Conservation (phyloP, 208 protist species). For the Blechomonas ayalai region DNA sequence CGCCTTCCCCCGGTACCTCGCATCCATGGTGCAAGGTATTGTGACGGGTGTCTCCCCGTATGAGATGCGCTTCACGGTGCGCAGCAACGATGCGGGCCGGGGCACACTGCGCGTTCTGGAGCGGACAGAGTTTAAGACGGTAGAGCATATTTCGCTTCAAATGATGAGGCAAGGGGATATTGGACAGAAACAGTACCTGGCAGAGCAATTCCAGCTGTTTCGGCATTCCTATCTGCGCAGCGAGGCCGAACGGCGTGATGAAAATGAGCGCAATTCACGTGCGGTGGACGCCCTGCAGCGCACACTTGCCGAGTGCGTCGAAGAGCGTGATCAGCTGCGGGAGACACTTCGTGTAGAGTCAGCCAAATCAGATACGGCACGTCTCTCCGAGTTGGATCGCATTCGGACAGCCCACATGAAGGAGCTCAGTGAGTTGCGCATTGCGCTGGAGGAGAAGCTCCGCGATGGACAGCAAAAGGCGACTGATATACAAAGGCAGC, state of each 20-base stretch:
- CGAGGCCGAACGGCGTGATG: conserved; percentile 10
- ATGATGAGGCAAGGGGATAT: conserved; percentile 75
- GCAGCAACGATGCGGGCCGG: conserved; percentile 11
- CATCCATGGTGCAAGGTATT: conserved; percentile 52
- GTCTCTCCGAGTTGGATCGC: conserved; percentile 5
- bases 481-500: conserved; percentile 8
- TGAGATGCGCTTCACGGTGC: conserved; percentile 29
- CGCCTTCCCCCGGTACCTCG: conserved; percentile 73
- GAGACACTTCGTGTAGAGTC: conserved; percentile 12
- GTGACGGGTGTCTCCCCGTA: conserved; percentile 24
- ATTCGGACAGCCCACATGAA: conserved; percentile 19
- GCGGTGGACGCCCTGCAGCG: conserved; percentile 25
- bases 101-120: conserved; percentile 70
- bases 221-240: conserved; percentile 18
- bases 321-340: conserved; percentile 4
- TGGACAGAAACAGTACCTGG: conserved; percentile 77
- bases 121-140: conserved; percentile 58
- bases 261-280: conserved; percentile 7
- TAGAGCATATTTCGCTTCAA: conserved; percentile 77
- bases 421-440: conserved; percentile 14
- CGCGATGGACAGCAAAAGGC: neutral
- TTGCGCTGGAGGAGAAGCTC: conserved; percentile 8
- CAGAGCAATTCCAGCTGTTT: conserved; percentile 75
- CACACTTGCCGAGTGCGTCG: conserved; percentile 10
- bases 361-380: conserved; percentile 16